Percentiles rank a stretch among this genome's conserved stretches.
These are phyloP conservation scores for Trichoderma asperellum DNA, from an alignment of 2,329 filamentous ascomycete genomes.

Conservation along the genomic window DNA sequence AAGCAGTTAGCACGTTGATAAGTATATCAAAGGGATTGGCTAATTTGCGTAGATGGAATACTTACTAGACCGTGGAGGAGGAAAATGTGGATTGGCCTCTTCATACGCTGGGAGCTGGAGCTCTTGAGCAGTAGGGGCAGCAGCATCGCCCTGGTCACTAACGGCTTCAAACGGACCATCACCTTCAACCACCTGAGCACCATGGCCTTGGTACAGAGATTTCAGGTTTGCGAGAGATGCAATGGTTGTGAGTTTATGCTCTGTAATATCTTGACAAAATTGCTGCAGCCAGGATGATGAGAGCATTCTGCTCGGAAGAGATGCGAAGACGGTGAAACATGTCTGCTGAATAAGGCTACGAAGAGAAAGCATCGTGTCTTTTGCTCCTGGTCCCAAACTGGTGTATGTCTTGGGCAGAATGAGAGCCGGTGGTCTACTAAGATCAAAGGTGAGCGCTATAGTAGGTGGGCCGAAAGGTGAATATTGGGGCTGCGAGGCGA, in stretches of 20 bases:
- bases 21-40: background rate
- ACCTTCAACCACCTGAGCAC: conserved; percentile 1
- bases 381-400: background rate
- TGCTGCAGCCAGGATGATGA: background rate
- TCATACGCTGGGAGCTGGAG: background rate
- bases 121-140: background rate
- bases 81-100: background rate
- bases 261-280: background rate
- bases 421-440: background rate
- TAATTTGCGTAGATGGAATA: background rate
- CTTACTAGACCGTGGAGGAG: background rate
- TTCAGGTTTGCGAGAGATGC: background rate
- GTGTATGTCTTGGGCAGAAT: conserved; percentile 1
- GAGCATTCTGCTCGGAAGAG: background rate
- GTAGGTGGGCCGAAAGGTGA: background rate
- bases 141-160: background rate
- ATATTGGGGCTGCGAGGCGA: background rate
- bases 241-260: conserved; percentile 6
- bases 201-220: conserved; percentile 8
- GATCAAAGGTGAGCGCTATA: conserved; percentile 1
- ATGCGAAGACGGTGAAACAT: background rate
- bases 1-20: background rate
- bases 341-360: conserved; percentile 5
- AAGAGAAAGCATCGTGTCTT: background rate
- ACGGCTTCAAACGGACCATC: conserved; percentile 1